These are phyloP conservation scores for Triangularia setosa DNA, from an alignment of 2,329 filamentous ascomycete species.

Conservation along the genomic window DNA sequence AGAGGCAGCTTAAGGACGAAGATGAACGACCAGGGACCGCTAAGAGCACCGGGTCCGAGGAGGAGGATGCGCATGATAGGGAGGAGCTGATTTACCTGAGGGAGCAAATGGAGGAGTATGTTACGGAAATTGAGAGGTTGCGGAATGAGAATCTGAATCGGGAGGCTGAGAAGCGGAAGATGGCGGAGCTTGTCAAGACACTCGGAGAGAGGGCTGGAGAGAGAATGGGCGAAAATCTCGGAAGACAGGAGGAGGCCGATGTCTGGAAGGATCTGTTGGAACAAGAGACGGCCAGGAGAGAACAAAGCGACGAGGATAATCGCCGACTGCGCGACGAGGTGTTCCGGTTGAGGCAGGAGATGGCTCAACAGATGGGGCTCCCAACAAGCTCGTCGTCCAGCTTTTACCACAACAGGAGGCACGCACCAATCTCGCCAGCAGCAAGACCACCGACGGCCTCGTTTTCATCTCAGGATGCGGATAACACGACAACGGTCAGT, in stretches of 20 bases:
- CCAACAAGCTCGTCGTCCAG: slow-evolving; percentile 55
- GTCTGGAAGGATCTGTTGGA: slow-evolving; percentile 95
- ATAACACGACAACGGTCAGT: slow-evolving; percentile 50
- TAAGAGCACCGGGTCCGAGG: slow-evolving; percentile 52
- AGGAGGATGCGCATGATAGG: slow-evolving; percentile 61
- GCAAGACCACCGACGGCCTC: slow-evolving; percentile 43
- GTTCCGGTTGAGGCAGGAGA: slow-evolving; percentile 64
- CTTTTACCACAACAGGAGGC: slow-evolving; percentile 60
- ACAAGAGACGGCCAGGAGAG: slow-evolving; percentile 82
- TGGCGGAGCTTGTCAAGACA: slow-evolving; percentile 71
- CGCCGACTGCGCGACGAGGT: slow-evolving; percentile 79
- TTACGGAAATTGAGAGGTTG: slow-evolving; percentile 78
- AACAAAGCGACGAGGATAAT: slow-evolving; percentile 88
- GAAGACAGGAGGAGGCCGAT: slow-evolving; percentile 63
- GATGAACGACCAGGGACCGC: slow-evolving; percentile 60
- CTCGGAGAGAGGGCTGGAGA: slow-evolving; percentile 41
- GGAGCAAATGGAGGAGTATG: slow-evolving; percentile 80
- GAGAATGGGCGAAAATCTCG: slow-evolving; percentile 46
- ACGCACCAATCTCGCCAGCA: slow-evolving; percentile 43
- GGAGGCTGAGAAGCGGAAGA: slow-evolving; percentile 79
- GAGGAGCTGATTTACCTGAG: slow-evolving; percentile 82
- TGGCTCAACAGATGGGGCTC: slow-evolving; percentile 33
- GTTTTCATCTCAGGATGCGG: slow-evolving; percentile 44
- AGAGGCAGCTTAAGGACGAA: slow-evolving; percentile 70
- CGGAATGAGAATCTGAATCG: slow-evolving; percentile 71